Conservation (phyloP, 148 eudicot species). For the Talinum fruticosum region DNA sequence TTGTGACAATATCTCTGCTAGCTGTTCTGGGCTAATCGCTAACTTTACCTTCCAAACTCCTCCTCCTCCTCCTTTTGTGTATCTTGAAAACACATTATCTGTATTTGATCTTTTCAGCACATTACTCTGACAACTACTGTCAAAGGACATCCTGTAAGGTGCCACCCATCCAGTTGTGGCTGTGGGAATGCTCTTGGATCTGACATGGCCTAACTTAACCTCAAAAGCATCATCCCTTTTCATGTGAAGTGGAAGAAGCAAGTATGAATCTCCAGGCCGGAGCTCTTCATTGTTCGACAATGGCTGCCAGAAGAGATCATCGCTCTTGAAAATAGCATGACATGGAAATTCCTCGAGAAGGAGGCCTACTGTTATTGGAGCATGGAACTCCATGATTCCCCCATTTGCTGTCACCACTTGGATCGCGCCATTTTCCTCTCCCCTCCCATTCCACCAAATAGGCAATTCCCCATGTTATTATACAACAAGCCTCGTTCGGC, state of each 20-base stretch:
- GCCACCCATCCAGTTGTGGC: constrained; percentile 2
- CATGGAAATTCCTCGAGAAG: constrained; percentile 69
- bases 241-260: constrained; percentile 56
- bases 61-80: constrained; percentile 23
- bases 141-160: constrained; percentile 77
- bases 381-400: constrained; percentile 78
- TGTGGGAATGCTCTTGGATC: constrained; percentile 61
- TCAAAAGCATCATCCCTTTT: constrained; percentile 17
- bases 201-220: constrained; percentile 50
- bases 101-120: constrained; percentile 44
- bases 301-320: constrained; percentile 74
- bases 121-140: constrained; percentile 32
- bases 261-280: constrained; percentile 58
- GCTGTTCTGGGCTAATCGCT: constrained; percentile 62
- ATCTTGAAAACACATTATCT: constrained; percentile 25
- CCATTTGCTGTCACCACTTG: constrained; percentile 67
- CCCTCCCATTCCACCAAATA: constrained; percentile 46
- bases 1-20: constrained; percentile 69
- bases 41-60: constrained; percentile 92
- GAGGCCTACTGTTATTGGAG: constrained; percentile 55
- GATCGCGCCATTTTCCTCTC: constrained; percentile 33
- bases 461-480: constrained; percentile 68
- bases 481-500: neutral
- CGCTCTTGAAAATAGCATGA: constrained; percentile 60
- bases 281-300: constrained; percentile 55